A percentile compares a stretch with the other conserved stretches of the same genome.
These are phyloP conservation scores for Penicillium sp. DNA, from an alignment of 2,329 filamentous ascomycete species.

Conservation along the genomic window DNA sequence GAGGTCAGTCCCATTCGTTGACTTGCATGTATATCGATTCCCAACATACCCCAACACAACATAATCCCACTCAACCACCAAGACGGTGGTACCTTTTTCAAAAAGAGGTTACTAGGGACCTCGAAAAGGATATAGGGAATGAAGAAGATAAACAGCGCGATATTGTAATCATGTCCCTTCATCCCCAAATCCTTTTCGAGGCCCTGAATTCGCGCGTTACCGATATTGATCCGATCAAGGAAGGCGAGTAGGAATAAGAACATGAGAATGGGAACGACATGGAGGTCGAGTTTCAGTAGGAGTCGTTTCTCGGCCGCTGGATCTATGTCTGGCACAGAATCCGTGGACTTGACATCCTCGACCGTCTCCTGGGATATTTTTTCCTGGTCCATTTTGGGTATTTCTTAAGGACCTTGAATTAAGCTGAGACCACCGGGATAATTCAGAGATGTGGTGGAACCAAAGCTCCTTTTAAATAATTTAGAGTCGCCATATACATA, in stretches of 20 bases:
- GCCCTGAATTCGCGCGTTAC: constrained; percentile 47
- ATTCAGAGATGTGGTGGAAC: not conserved
- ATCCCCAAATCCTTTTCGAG: constrained; percentile 44
- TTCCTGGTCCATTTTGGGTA: constrained; percentile 10
- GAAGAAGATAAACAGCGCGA: constrained; percentile 45
- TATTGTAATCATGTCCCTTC: constrained; percentile 42
- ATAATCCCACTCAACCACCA: constrained; percentile 44
- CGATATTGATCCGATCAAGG: constrained; percentile 49
- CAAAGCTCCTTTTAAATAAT: not conserved
- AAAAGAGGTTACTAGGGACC: constrained; percentile 47
- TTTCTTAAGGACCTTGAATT: not conserved
- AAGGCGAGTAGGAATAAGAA: constrained; percentile 46
- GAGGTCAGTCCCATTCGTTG: not conserved
- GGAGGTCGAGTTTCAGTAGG: constrained; percentile 48
- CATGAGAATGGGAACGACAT: constrained; percentile 48
- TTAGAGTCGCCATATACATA: not conserved
- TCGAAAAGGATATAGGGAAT: constrained; percentile 47
- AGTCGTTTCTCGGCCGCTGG: constrained; percentile 43
- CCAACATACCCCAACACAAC: constrained; percentile 37
- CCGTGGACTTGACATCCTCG: constrained; percentile 16
- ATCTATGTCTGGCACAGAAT: constrained; percentile 17
- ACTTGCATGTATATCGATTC: not conserved
- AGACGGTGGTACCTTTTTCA: constrained; percentile 43
- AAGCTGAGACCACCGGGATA: not conserved
- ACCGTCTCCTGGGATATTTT: constrained; percentile 12